Evolutionary conservation across 495 filamentous ascomycete species (phyloP), one percentile per base, ranked within the genome.

Genomic region (Aspergillus panamensis): DNA sequence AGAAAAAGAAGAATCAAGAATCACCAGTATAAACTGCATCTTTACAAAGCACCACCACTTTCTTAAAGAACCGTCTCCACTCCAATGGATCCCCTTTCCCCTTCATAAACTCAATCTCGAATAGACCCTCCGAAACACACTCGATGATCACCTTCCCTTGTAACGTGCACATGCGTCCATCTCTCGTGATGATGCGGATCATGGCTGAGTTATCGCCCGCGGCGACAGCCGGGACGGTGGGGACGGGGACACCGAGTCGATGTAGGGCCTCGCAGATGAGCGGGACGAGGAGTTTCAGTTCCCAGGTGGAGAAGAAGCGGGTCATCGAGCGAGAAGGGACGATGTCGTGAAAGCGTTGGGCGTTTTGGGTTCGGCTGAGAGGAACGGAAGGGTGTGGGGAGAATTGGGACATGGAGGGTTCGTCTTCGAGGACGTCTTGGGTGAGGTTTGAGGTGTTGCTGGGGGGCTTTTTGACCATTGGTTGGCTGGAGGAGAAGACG

Each of bases 31-130:
- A 81, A 8, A 97, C 82, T 6, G 83, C 91, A 63, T 96, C 91
- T 69, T 87, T 87, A 75, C 92, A 94, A 30, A 92, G 74, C 56
- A 92, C 76, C 16, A 86, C 87, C 12, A 96, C 84, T 70, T 87
- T 90, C 74, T 97, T 99, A 80, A 99, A 99, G 68, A 99, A 93
- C 50, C 94, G 80, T 55, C 94, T 81, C 94, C 94, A 99, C 79
- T 97, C 94, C 31, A 99, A 71, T 10, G 95, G 95, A 78, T 99
- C 94, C 12, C 95, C 94, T 74, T 95, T 95, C 39, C 87, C 82
- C 73, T 99, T 99, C 60, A 96, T 81, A 70, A 99, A 97, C 55
- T 90, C 79, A 10, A 96, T 88, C 73, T 97, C 91, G 45, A 93
- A 77, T 53, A 96, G 65, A 12, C 72, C 74, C 55, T 80, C 83